These are phyloP conservation scores for Clitocybe nebularis DNA, from an alignment of 1,284 basidiomycete species.

Conservation along the genomic window DNA sequence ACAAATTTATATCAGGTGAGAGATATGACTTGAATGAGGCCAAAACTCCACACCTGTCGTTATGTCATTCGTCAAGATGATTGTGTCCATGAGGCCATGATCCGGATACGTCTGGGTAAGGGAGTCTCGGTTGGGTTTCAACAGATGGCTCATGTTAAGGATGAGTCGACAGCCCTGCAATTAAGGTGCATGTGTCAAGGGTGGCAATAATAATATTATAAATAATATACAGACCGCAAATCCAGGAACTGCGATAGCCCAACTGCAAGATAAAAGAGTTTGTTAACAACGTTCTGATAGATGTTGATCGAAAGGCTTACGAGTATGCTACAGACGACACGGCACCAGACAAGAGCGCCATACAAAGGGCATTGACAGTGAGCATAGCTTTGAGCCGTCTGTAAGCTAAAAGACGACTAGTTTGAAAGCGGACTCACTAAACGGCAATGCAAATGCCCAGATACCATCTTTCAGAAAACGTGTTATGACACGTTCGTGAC, in stretches of 20 bases:
- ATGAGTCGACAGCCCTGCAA: conserved; percentile 20
- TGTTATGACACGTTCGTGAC: conserved; percentile 18
- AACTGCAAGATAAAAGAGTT: conserved; percentile 11
- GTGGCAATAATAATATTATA: background rate
- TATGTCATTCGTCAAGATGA: conserved; percentile 8
- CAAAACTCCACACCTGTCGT: background rate
- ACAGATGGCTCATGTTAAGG: conserved; percentile 21
- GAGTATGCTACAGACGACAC: conserved; percentile 21
- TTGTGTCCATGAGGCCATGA: conserved; percentile 9
- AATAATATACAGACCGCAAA: conserved; percentile 17
- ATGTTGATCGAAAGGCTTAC: conserved; percentile 12
- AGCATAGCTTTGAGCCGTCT: conserved; percentile 14
- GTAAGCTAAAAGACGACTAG: background rate
- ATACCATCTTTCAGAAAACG: conserved; percentile 25
- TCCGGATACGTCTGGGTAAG: background rate
- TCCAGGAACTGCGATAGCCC: conserved; percentile 23
- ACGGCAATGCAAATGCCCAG: conserved; percentile 25
- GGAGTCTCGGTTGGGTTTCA: conserved; percentile 2
- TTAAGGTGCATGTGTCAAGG: background rate
- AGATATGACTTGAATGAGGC: background rate
- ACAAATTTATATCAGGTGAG: background rate
- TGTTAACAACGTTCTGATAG: background rate
- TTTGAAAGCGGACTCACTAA: conserved; percentile 13
- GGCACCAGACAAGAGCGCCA: conserved; percentile 16
- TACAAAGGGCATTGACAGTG: conserved; percentile 17